Conservation (phyloP, 768 basidiomycete genomes). For the Udeniomyces megalosporus region DNA sequence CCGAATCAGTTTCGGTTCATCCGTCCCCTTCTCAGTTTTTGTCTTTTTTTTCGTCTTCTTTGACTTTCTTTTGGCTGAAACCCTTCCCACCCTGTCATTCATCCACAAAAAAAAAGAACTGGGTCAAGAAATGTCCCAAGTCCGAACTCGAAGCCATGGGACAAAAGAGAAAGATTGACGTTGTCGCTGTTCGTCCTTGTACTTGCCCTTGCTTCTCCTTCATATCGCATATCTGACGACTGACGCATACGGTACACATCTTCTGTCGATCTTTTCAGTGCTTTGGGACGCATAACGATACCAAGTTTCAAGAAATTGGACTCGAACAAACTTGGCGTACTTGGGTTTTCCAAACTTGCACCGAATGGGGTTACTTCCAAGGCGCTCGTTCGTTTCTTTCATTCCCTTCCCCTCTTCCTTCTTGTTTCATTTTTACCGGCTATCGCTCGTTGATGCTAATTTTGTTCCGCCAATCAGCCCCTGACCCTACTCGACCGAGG, state of each 20-base stretch:
- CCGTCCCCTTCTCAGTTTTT: constrained; percentile 7
- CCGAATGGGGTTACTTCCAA: constrained; percentile 88
- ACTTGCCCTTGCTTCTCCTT: neutral
- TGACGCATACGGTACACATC: neutral
- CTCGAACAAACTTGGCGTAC: constrained; percentile 63
- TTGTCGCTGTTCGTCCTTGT: constrained; percentile 39
- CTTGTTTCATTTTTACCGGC: too few species aligned
- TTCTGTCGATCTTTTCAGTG: constrained; percentile 39
- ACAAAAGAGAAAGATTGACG: constrained; percentile 22
- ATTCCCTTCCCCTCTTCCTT: neutral
- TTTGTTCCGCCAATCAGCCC: neutral
- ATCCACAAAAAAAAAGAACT: constrained; percentile 5
- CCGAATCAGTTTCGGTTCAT: constrained; percentile 35
- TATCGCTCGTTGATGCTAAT: neutral
- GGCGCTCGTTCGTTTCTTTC: constrained; percentile 23
- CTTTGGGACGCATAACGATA: constrained; percentile 66
- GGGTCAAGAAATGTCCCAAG: constrained; percentile 45
- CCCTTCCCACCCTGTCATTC: neutral
- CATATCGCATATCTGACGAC: too few species aligned
- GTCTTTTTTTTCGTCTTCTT: constrained; percentile 5
- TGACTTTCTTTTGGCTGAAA: neutral
- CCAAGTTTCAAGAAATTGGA: constrained; percentile 44
- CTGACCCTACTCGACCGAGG: constrained; percentile 44
- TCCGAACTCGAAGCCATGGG: neutral
- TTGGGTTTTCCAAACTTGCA: constrained; percentile 55